Conservation (phyloP, 805 yeast species). For the Monosporozyma yasuniensis region DNA sequence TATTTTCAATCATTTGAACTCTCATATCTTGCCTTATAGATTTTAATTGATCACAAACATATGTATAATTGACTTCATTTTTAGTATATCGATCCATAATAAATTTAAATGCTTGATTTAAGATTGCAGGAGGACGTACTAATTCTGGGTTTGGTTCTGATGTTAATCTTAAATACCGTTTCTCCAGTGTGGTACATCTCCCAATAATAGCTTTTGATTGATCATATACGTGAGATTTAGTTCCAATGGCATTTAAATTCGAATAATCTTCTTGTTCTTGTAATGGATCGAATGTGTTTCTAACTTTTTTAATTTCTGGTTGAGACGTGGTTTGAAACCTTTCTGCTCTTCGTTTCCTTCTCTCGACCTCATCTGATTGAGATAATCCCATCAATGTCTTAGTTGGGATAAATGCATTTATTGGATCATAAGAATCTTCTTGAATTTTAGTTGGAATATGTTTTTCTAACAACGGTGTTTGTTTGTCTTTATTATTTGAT, state of each 20-base stretch:
- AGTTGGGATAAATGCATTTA: not conserved
- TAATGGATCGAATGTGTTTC: slow-evolving; percentile 7
- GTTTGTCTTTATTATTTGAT: slow-evolving; percentile 1
- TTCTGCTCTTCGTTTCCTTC: slow-evolving; percentile 30
- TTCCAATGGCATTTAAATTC: slow-evolving; percentile 24
- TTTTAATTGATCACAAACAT: slow-evolving; percentile 82
- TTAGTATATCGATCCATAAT: slow-evolving; percentile 45
- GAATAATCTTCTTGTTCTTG: slow-evolving; percentile 19
- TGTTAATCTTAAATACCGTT: slow-evolving; percentile 73
- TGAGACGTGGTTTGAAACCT: slow-evolving; percentile 25
- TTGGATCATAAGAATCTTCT: not conserved
- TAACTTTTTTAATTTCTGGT: not conserved
- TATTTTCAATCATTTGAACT: slow-evolving; percentile 77
- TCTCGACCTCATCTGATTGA: slow-evolving; percentile 16
- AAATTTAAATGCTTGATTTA: slow-evolving; percentile 47
- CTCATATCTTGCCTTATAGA: slow-evolving; percentile 89
- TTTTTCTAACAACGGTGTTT: not conserved
- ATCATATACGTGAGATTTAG: slow-evolving; percentile 27
- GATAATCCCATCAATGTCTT: not conserved
- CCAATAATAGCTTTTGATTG: slow-evolving; percentile 47
- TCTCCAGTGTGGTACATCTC: slow-evolving; percentile 55
- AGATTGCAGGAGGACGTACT: slow-evolving; percentile 64
- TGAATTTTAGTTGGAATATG: not conserved
- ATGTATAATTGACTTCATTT: slow-evolving; percentile 53
- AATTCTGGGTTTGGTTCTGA: slow-evolving; percentile 81